Percentiles rank a stretch among this genome's conserved stretches.
phyloP scores from a whole-genome alignment of 257 asterid genomes.

The Jaltomata sinuosa region DNA sequence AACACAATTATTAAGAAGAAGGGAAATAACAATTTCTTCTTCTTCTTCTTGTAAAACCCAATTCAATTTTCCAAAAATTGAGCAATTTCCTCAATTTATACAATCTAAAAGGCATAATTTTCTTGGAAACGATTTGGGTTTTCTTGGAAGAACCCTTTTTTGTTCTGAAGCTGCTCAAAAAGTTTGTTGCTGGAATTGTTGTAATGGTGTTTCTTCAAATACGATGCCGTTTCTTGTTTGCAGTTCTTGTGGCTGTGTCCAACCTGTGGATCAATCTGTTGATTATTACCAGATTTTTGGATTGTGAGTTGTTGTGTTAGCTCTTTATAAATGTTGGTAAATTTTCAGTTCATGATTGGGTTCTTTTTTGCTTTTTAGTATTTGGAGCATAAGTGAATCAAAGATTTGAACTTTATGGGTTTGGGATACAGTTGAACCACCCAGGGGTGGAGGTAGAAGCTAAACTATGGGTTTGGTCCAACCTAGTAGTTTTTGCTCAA shows the following conservation, averaged over 20 bases:
- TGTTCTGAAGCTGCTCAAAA: constrained; percentile 28
- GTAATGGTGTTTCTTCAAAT: constrained; percentile 30
- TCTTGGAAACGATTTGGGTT: neutral
- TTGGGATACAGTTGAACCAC: neutral
- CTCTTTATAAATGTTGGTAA: neutral
- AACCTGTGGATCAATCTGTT: constrained; percentile 52
- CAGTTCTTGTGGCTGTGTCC: constrained; percentile 61
- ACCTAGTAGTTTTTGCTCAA: too few species aligned
- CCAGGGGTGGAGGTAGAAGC: too few species aligned
- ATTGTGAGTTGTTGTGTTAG: constrained; percentile 37
- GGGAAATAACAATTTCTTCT: constrained; percentile 8
- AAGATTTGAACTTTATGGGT: neutral
- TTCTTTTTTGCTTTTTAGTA: neutral
- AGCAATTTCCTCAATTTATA: constrained; percentile 9
- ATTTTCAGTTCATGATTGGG: neutral
- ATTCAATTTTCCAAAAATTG: neutral
- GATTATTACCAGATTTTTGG: constrained; percentile 84
- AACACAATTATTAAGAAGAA: constrained; percentile 9
- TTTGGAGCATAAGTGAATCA: neutral
- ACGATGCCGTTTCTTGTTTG: constrained; percentile 67
- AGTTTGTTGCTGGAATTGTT: constrained; percentile 73
- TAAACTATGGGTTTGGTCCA: too few species aligned
- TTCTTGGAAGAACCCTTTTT: constrained; percentile 10
- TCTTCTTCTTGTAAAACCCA: constrained; percentile 5
- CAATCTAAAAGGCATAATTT: constrained; percentile 7